Percentiles rank a stretch among this genome's conserved stretches.
Evolutionary conservation across 495 filamentous ascomycete genomes (phyloP).

Genomic region (Penicillium mononematosum): DNA sequence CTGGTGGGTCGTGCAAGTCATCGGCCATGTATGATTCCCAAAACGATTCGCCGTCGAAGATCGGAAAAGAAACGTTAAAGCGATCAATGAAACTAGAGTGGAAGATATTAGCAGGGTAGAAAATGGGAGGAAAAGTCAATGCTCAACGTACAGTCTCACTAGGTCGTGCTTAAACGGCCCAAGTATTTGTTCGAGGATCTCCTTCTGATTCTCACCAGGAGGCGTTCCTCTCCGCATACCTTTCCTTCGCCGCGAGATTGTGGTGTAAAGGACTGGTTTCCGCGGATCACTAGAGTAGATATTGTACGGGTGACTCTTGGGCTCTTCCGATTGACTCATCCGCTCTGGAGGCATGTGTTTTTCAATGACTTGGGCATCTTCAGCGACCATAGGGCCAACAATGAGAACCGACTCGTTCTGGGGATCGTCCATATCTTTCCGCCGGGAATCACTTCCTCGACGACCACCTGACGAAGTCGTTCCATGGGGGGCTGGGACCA

Average conservation of each 20-base stretch:
- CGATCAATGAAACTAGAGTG: constrained; percentile 46
- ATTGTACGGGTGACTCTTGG: constrained; percentile 47
- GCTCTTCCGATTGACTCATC: constrained; percentile 39
- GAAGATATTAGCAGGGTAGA: constrained; percentile 8
- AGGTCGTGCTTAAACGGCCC: constrained; percentile 52
- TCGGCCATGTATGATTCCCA: constrained; percentile 47
- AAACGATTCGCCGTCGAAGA: constrained; percentile 52
- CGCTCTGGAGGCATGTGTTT: constrained; percentile 48
- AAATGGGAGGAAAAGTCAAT: neutral
- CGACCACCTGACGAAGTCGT: constrained; percentile 32
- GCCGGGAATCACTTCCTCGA: constrained; percentile 36
- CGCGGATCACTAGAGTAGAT: constrained; percentile 50
- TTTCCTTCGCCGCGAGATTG: constrained; percentile 46
- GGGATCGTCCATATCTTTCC: constrained; percentile 39
- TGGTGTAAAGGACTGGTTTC: constrained; percentile 49
- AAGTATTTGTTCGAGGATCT: constrained; percentile 55
- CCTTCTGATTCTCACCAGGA: constrained; percentile 52
- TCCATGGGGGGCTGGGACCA: constrained; percentile 29
- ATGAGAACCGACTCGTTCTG: constrained; percentile 52
- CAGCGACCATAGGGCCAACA: constrained; percentile 51
- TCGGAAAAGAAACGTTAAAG: constrained; percentile 53
- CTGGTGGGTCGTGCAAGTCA: constrained; percentile 43
- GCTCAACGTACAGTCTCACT: constrained; percentile 45
- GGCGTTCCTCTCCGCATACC: constrained; percentile 49
- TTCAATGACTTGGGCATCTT: constrained; percentile 54